Evolutionary conservation across 2,329 filamentous ascomycete species (phyloP).

Genomic region (Fusarium camptoceras): DNA sequence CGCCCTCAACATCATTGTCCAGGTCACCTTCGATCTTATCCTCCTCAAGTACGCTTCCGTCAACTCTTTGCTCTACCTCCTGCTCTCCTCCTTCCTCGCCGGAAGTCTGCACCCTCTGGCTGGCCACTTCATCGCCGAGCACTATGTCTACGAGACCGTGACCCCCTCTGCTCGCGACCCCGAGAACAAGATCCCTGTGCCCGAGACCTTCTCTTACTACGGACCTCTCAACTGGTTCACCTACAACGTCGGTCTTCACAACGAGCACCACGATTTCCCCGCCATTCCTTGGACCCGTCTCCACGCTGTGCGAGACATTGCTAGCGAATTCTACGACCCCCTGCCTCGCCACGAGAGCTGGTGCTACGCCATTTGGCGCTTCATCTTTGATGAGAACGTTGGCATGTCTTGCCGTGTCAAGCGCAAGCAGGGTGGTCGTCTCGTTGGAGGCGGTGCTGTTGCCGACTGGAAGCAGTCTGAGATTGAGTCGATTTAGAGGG

Average conservation of each 20-base stretch:
- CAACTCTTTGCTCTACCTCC: conserved; percentile 81
- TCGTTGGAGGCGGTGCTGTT: conserved; percentile 63
- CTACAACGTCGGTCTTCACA: conserved; percentile 98
- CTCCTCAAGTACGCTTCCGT: conserved; percentile 71
- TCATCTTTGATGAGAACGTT: conserved; percentile 89
- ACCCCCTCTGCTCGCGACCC: conserved; percentile 67
- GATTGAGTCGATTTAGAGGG: conserved; percentile 67
- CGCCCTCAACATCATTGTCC: conserved; percentile 80
- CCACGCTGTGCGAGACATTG: conserved; percentile 80
- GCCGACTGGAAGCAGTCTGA: conserved; percentile 74
- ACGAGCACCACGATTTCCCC: conserved; percentile 99
- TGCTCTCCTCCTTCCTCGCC: conserved; percentile 92
- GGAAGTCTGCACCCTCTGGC: conserved; percentile 94
- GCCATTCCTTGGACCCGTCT: conserved; percentile 95
- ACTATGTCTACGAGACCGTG: conserved; percentile 82
- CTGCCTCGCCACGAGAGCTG: conserved; percentile 90
- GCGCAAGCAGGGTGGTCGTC: conserved; percentile 79
- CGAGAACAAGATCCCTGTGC: conserved; percentile 73
- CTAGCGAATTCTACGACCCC: conserved; percentile 90
- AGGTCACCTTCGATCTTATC: conserved; percentile 80
- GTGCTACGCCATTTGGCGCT: conserved; percentile 94
- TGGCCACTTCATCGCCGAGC: conserved; percentile 98
- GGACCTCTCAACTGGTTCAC: conserved; percentile 90
- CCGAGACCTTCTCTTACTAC: conserved; percentile 98
- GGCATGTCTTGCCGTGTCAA: conserved; percentile 94